phyloP scores from a whole-genome alignment of 2,329 filamentous ascomycete species.

The Colletotrichum nymphaeae region DNA sequence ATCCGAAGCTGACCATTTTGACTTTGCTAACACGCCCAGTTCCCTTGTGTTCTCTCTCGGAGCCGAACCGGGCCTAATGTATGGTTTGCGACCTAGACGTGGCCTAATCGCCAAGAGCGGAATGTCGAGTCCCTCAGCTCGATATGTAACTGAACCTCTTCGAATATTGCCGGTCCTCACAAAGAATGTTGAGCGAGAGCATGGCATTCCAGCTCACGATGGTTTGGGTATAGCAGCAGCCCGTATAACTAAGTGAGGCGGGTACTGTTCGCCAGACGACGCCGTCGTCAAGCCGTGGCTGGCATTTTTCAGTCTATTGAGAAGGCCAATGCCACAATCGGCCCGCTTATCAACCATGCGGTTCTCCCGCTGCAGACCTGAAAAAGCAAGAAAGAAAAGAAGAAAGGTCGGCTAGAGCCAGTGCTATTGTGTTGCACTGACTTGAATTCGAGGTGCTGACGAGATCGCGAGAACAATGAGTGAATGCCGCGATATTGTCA shows the following conservation, averaged over 20 bases:
- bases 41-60: too few relatives aligned
- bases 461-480: not conserved
- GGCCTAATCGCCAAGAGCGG: not conserved
- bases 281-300: not conserved
- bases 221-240: not conserved
- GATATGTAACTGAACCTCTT: not conserved
- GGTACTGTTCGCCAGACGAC: not conserved
- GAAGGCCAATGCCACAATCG: conserved; percentile 3
- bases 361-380: not conserved
- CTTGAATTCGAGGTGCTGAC: not conserved
- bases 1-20: not conserved
- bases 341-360: not conserved
- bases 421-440: not conserved
- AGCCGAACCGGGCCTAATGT: not conserved
- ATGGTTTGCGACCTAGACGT: not conserved
- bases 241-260: not conserved
- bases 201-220: not conserved
- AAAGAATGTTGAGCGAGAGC: too few relatives aligned
- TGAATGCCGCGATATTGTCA: not conserved
- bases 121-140: not conserved
- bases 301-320: not conserved
- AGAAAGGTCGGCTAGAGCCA: not conserved
- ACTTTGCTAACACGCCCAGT: too few relatives aligned
- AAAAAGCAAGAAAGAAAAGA: not conserved
- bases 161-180: not conserved